Evolutionary conservation across 192 early-diverging fungal genomes (phyloP).

Genomic region (Geranomyces michiganensis): DNA sequence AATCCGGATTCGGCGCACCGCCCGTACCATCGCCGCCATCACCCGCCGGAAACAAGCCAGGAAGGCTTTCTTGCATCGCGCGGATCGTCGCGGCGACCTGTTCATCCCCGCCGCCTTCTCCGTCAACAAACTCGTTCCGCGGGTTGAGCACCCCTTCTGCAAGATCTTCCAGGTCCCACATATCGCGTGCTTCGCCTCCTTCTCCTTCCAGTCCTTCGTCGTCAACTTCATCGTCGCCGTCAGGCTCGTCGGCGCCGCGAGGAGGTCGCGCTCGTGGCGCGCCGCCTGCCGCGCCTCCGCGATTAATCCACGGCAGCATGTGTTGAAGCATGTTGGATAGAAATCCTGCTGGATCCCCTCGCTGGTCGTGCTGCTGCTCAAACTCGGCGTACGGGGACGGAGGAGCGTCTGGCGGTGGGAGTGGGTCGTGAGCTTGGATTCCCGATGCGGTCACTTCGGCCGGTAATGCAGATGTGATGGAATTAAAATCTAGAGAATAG

Average conservation of each 20-base stretch:
- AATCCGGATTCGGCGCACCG: too few species aligned
- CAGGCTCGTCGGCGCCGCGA: background rate
- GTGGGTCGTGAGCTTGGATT: constrained; percentile 66
- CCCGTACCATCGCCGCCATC: background rate
- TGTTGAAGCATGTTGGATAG: background rate
- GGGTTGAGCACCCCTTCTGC: constrained; percentile 15
- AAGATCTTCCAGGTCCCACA: constrained; percentile 7
- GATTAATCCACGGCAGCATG: constrained; percentile 18
- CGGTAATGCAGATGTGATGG: constrained; percentile 56
- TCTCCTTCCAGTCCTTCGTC: background rate
- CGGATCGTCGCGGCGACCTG: constrained; percentile 14
- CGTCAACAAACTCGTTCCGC: constrained; percentile 17
- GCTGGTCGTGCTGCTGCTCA: background rate
- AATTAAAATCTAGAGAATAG: constrained; percentile 56
- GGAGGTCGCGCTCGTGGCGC: background rate
- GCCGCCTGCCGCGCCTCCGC: background rate
- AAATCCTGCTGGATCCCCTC: background rate
- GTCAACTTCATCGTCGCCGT: background rate
- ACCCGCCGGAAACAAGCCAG: constrained; percentile 15
- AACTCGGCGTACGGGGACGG: constrained; percentile 25
- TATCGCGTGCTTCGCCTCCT: background rate
- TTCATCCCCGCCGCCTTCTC: constrained; percentile 10
- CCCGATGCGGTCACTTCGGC: constrained; percentile 45
- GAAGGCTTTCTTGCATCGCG: constrained; percentile 20
- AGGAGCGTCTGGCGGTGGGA: constrained; percentile 55